phyloP scores from a whole-genome alignment of 495 filamentous ascomycete genomes.

The Pseudevernia furfuracea region DNA sequence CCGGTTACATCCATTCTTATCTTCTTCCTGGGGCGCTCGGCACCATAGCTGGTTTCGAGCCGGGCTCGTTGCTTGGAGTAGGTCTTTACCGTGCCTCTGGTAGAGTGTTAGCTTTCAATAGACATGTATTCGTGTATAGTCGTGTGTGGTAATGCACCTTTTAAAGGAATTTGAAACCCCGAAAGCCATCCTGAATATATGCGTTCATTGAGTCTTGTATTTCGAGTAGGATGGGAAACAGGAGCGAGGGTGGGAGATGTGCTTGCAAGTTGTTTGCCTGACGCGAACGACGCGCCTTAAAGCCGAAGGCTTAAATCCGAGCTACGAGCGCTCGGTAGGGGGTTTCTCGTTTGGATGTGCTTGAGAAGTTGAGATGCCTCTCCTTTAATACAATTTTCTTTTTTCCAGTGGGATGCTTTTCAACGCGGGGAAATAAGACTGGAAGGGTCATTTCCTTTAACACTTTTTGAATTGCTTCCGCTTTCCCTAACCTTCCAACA shows the following conservation, averaged over 20 bases:
- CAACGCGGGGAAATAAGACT: background rate
- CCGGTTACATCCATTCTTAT: slow-evolving; percentile 25
- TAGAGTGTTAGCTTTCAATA: slow-evolving; percentile 8
- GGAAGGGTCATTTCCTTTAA: background rate
- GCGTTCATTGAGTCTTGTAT: background rate
- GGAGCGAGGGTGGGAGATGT: background rate
- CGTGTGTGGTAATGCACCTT: slow-evolving; percentile 33
- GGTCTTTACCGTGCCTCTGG: slow-evolving; percentile 26
- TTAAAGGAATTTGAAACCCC: slow-evolving; percentile 53
- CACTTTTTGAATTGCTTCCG: background rate
- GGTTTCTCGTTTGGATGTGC: no score
- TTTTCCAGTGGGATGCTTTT: no score
- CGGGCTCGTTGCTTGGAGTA: slow-evolving; percentile 24
- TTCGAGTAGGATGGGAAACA: background rate
- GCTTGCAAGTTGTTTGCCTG: slow-evolving; percentile 14
- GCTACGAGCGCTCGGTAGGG: no score
- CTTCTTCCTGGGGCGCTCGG: slow-evolving; percentile 22
- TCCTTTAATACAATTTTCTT: no score
- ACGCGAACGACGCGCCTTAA: slow-evolving; percentile 2
- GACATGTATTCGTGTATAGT: background rate
- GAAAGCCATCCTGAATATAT: slow-evolving; percentile 44
- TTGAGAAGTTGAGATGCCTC: no score
- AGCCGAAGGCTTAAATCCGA: background rate
- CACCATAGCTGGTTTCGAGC: slow-evolving; percentile 7
- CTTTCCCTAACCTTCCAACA: background rate